Evolutionary conservation across 768 basidiomycete genomes (phyloP).

Genomic region (Lactarius hatsudake): DNA sequence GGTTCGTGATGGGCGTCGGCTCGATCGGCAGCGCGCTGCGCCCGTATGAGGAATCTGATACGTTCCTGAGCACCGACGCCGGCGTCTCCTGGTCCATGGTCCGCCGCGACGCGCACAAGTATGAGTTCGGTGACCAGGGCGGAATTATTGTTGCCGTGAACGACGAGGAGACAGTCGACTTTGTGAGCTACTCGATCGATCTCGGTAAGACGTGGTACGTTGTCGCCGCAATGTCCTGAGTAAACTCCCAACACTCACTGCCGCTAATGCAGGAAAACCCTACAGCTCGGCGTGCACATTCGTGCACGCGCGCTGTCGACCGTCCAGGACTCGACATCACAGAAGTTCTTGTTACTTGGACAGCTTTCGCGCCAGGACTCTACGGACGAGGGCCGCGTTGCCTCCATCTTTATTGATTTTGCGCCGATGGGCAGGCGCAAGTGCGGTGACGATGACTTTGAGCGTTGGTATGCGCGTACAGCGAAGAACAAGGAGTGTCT

Average conservation of each 20-base stretch:
- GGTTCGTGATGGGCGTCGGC: constrained; percentile 96
- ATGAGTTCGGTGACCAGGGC: constrained; percentile 92
- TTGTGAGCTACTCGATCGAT: constrained; percentile 76
- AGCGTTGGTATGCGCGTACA: constrained; percentile 81
- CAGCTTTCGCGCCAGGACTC: constrained; percentile 64
- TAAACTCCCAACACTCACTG: background rate
- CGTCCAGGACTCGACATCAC: constrained; percentile 92
- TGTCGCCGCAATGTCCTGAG: background rate
- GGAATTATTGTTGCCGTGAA: constrained; percentile 79
- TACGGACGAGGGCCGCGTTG: constrained; percentile 56
- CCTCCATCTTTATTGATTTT: constrained; percentile 82
- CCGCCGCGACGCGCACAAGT: constrained; percentile 75
- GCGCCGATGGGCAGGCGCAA: constrained; percentile 60
- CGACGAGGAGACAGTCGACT: constrained; percentile 75
- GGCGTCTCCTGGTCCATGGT: constrained; percentile 86
- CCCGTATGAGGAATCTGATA: constrained; percentile 84
- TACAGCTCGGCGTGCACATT: constrained; percentile 66
- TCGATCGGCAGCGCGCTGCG: constrained; percentile 67
- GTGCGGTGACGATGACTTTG: constrained; percentile 72
- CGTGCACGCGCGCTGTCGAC: constrained; percentile 80
- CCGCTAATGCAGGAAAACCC: constrained; percentile 52
- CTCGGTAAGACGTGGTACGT: constrained; percentile 80
- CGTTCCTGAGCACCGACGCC: constrained; percentile 88
- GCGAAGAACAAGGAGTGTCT: constrained; percentile 68
- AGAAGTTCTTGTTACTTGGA: constrained; percentile 90